These are phyloP conservation scores for Papiliotrema laurentii DNA, from an alignment of 1,284 basidiomycete species.

Conservation along the genomic window DNA sequence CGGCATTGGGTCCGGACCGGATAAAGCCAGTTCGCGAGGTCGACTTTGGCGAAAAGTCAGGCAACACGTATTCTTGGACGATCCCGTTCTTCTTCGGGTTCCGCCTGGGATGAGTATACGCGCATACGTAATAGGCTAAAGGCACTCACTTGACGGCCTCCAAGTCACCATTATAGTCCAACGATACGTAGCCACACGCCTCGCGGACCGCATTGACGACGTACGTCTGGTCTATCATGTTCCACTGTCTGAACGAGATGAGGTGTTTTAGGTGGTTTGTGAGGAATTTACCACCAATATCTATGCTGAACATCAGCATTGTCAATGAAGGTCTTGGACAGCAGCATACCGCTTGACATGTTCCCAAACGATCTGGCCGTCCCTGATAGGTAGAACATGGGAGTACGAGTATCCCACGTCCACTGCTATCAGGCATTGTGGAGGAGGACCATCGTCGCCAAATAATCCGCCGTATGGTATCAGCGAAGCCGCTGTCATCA, in stretches of 20 bases:
- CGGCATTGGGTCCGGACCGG: conserved; percentile 48
- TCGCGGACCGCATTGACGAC: conserved; percentile 89
- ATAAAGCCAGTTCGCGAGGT: conserved; percentile 58
- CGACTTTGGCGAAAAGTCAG: conserved; percentile 70
- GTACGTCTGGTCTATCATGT: conserved; percentile 94
- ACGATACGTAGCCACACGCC: conserved; percentile 78
- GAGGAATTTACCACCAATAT: conserved; percentile 87
- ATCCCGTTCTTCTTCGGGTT: conserved; percentile 56
- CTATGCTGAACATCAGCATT: conserved; percentile 58
- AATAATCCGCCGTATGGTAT: conserved; percentile 68
- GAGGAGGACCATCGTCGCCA: conserved; percentile 51
- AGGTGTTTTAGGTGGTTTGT: conserved; percentile 93
- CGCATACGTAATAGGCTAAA: not conserved
- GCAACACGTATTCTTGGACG: conserved; percentile 81
- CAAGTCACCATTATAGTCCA: conserved; percentile 66
- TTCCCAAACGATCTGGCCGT: conserved; percentile 67
- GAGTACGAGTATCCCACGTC: conserved; percentile 92
- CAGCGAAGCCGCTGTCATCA: conserved; percentile 63
- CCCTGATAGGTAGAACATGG: conserved; percentile 79
- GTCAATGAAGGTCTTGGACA: not conserved
- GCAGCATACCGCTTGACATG: conserved; percentile 68
- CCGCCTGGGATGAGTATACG: conserved; percentile 17
- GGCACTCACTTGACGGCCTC: conserved; percentile 67
- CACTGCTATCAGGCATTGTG: conserved; percentile 76
- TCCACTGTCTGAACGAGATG: conserved; percentile 91